Evolutionary conservation across 495 filamentous ascomycete genomes (phyloP).

Genomic region (Penicillium paxilli): DNA sequence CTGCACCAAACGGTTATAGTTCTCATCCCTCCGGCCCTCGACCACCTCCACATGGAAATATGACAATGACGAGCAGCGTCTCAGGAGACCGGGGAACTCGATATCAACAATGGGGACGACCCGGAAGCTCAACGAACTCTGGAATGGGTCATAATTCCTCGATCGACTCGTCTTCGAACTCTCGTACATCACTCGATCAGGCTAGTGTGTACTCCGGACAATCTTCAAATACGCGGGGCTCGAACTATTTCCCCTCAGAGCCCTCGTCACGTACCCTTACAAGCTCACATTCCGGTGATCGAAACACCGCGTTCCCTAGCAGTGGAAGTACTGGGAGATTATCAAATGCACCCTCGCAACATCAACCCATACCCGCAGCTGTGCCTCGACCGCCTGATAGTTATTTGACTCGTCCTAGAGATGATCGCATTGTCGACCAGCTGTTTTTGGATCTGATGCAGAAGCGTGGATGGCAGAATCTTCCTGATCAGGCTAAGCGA

Average conservation of each 20-base stretch:
- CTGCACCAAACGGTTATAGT: slow-evolving; percentile 41
- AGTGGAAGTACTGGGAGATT: slow-evolving; percentile 30
- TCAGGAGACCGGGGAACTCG: slow-evolving; percentile 67
- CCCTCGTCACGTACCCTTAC: slow-evolving; percentile 63
- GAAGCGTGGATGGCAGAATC: slow-evolving; percentile 93
- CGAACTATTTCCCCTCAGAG: slow-evolving; percentile 61
- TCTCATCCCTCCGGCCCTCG: slow-evolving; percentile 67
- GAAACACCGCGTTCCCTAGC: slow-evolving; percentile 28
- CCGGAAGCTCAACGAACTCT: slow-evolving; percentile 55
- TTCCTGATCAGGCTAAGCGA: slow-evolving; percentile 91
- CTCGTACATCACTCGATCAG: slow-evolving; percentile 69
- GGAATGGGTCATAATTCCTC: slow-evolving; percentile 66
- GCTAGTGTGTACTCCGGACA: slow-evolving; percentile 62
- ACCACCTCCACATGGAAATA: slow-evolving; percentile 65
- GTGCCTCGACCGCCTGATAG: slow-evolving; percentile 50
- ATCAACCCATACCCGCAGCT: slow-evolving; percentile 35
- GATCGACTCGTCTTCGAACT: slow-evolving; percentile 67
- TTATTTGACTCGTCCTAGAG: slow-evolving; percentile 68
- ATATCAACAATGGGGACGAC: slow-evolving; percentile 71
- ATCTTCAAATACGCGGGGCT: slow-evolving; percentile 60
- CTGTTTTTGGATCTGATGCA: slow-evolving; percentile 94
- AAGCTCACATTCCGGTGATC: slow-evolving; percentile 44
- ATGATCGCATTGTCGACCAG: slow-evolving; percentile 86
- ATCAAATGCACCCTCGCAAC: slow-evolving; percentile 41
- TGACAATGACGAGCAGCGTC: slow-evolving; percentile 63